Conservation (phyloP, 495 filamentous ascomycete genomes). For the Aspergillus heteromorphus region DNA sequence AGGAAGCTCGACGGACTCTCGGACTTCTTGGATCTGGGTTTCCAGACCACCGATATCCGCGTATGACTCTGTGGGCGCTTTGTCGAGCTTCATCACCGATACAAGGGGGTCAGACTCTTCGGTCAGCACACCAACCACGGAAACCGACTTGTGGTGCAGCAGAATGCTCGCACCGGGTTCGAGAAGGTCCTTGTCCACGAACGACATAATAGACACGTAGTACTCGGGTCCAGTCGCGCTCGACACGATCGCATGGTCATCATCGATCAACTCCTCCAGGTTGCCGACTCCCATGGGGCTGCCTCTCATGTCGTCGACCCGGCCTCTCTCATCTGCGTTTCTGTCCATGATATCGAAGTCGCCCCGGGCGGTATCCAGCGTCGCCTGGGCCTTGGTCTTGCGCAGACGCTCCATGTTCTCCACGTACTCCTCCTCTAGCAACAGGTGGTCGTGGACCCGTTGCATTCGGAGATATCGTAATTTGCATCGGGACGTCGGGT, state of each 20-base stretch:
- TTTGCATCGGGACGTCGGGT: conserved; percentile 94
- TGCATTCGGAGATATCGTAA: conserved; percentile 96
- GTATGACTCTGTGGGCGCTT: conserved; percentile 96
- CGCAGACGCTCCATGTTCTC: conserved; percentile 95
- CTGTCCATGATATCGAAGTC: conserved; percentile 52
- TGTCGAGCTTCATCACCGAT: conserved; percentile 99
- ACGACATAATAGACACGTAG: conserved; percentile 99
- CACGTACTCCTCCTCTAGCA: conserved; percentile 97
- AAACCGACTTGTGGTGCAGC: conserved; percentile 95
- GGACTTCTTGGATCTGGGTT: conserved; percentile 92
- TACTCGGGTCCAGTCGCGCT: conserved; percentile 97
- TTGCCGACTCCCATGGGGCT: conserved; percentile 99
- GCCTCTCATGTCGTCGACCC: conserved; percentile 97
- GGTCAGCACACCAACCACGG: conserved; percentile 94
- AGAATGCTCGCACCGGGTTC: conserved; percentile 95
- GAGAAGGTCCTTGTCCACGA: conserved; percentile 97
- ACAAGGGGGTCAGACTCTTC: conserved; percentile 95
- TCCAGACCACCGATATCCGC: conserved; percentile 98
- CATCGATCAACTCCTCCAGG: conserved; percentile 98
- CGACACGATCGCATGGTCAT: conserved; percentile 98
- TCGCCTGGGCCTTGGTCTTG: conserved; percentile 82
- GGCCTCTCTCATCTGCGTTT: conserved; percentile 90
- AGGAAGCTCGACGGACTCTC: conserved; percentile 94
- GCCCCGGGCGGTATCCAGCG: conserved; percentile 46
- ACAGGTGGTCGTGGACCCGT: conserved; percentile 92